phyloP scores from a whole-genome alignment of 441 rosid genomes.

The Gossypium lobatum region DNA sequence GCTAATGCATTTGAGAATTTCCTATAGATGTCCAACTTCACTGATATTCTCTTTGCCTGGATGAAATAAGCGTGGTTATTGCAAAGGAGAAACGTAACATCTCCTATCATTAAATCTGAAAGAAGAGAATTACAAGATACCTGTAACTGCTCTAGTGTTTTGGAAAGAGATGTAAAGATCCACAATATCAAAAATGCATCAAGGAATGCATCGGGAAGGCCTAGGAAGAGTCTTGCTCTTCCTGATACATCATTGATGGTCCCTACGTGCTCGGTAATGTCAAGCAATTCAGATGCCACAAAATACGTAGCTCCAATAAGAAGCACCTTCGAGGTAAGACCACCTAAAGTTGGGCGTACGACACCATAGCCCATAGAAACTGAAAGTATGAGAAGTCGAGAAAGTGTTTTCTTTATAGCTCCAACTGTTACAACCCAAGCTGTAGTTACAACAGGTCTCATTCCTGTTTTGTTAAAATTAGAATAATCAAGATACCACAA shows the following conservation, averaged over 20 bases:
- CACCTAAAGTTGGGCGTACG: background rate
- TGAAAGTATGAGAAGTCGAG: constrained; percentile 2
- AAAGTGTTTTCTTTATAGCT: background rate
- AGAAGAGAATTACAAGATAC: background rate
- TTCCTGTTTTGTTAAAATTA: background rate
- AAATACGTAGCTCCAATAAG: background rate
- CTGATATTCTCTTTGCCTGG: constrained; percentile 3
- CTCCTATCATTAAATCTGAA: background rate
- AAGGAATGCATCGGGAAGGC: background rate
- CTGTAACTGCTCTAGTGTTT: constrained; percentile 6
- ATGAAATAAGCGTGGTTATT: background rate
- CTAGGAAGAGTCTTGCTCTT: constrained; percentile 6
- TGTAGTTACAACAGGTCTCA: background rate
- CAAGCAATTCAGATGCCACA: background rate
- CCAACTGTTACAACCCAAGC: background rate
- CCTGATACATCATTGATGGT: background rate
- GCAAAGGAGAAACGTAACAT: background rate
- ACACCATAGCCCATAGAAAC: constrained; percentile 4
- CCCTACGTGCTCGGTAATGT: background rate
- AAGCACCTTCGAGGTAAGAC: constrained; percentile 2
- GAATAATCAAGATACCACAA: background rate
- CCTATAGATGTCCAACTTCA: background rate
- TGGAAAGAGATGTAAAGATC: constrained; percentile 1
- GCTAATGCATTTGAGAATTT: constrained; percentile 2
- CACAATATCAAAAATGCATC: constrained; percentile 3